Evolutionary conservation across 257 asterid species (phyloP).

Genomic region (Solanum chilense): DNA sequence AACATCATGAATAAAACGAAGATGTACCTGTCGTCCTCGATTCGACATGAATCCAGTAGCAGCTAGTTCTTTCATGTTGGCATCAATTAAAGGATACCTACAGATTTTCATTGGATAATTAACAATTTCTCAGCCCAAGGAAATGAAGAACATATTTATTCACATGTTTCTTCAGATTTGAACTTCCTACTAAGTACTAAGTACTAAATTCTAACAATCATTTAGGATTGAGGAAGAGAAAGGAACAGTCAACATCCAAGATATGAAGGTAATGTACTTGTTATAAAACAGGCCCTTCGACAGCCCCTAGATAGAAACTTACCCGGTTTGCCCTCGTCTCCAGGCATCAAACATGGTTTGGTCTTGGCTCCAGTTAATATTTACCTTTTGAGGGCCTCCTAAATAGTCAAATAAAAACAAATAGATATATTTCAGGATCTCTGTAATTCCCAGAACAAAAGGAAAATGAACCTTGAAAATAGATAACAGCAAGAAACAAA

Average conservation of each 20-base stretch:
- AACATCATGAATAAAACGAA: neutral
- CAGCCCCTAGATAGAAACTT: neutral
- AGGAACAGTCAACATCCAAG: neutral
- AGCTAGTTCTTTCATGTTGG: constrained; percentile 77
- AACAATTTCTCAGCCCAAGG: neutral
- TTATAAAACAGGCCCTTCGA: neutral
- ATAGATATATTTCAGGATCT: neutral
- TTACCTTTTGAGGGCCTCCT: constrained; percentile 75
- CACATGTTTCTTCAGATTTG: neutral
- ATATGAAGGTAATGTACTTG: neutral
- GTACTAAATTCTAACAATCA: neutral
- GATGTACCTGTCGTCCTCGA: constrained; percentile 85
- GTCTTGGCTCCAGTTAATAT: constrained; percentile 64
- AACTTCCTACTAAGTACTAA: neutral
- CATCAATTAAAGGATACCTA: constrained; percentile 93
- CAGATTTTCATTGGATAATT: neutral
- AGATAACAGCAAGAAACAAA: neutral
- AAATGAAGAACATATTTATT: neutral
- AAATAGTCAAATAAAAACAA: neutral
- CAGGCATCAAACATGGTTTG: constrained; percentile 67
- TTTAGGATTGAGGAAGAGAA: neutral
- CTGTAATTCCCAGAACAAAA: neutral
- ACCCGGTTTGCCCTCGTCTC: constrained; percentile 86
- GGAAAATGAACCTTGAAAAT: neutral
- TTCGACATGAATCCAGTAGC: constrained; percentile 96